These are phyloP conservation scores for Coffea eugenioides DNA, from an alignment of 257 asterid genomes.

Conservation along the genomic window DNA sequence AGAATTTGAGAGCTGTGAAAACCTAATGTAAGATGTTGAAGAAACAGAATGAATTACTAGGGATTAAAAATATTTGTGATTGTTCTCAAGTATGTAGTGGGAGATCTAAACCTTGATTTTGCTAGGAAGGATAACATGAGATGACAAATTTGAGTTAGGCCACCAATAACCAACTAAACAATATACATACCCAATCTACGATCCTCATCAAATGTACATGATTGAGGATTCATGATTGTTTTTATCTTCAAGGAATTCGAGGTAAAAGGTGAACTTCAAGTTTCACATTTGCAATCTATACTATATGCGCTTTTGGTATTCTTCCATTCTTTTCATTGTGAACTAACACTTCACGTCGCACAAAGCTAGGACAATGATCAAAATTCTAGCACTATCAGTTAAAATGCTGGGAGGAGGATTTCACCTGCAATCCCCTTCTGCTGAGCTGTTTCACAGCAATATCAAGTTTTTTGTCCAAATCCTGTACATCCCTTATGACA, in stretches of 20 bases:
- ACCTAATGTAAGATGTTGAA: neutral
- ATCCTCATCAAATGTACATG: no score
- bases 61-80: no score
- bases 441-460: constrained; percentile 93
- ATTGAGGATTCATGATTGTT: neutral
- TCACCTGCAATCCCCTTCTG: constrained; percentile 90
- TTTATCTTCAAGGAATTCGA: neutral
- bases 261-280: neutral
- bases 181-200: no score
- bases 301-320: neutral
- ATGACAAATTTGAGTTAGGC: no score
- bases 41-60: neutral
- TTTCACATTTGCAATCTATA: neutral
- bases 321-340: neutral
- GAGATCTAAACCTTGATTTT: neutral
- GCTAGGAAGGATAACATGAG: no score
- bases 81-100: neutral
- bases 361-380: neutral
- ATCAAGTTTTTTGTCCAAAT: constrained; percentile 44
- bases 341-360: neutral
- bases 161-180: no score
- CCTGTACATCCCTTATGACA: constrained; percentile 36
- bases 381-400: neutral
- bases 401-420: constrained; percentile 3
- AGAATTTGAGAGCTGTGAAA: neutral